Percentiles rank a stretch among this genome's conserved stretches.
Conservation (phyloP, 805 yeast genomes). For the Scheffersomyces stipitis region DNA sequence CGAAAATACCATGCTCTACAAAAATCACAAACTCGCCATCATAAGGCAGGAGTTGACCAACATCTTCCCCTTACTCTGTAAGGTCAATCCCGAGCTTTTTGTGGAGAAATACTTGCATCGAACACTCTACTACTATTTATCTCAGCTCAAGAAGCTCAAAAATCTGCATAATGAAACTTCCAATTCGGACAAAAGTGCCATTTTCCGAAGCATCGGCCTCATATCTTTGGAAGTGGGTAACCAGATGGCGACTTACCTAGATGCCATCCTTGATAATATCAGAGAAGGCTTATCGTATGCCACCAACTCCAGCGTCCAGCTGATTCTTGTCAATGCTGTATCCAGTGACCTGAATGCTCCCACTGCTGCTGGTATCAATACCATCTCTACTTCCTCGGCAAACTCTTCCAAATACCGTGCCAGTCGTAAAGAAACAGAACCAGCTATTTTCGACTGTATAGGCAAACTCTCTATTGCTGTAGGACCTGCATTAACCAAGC, state of each 20-base stretch:
- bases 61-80: conserved; percentile 79
- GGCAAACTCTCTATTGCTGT: conserved; percentile 85
- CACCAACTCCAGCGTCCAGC: conserved; percentile 36
- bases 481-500: conserved; percentile 91
- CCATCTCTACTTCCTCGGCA: conserved; percentile 26
- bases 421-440: conserved; percentile 69
- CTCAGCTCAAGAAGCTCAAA: conserved; percentile 71
- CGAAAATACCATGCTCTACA: conserved; percentile 68
- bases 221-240: conserved; percentile 78
- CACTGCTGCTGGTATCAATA: conserved; percentile 15
- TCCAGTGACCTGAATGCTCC: conserved; percentile 20
- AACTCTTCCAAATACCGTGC: conserved; percentile 53
- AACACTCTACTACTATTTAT: conserved; percentile 71
- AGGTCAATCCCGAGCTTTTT: conserved; percentile 71
- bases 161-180: conserved; percentile 37
- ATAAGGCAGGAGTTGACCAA: conserved; percentile 84
- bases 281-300: conserved; percentile 66
- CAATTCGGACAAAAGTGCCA: conserved; percentile 65
- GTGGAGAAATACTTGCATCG: conserved; percentile 79
- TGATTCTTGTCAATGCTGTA: conserved; percentile 41
- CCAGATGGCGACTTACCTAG: conserved; percentile 83
- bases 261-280: conserved; percentile 80
- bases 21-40: conserved; percentile 72
- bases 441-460: conserved; percentile 84
- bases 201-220: conserved; percentile 79